Evolutionary conservation across 768 basidiomycete genomes (phyloP).

Genomic region (Galerina marginata): DNA sequence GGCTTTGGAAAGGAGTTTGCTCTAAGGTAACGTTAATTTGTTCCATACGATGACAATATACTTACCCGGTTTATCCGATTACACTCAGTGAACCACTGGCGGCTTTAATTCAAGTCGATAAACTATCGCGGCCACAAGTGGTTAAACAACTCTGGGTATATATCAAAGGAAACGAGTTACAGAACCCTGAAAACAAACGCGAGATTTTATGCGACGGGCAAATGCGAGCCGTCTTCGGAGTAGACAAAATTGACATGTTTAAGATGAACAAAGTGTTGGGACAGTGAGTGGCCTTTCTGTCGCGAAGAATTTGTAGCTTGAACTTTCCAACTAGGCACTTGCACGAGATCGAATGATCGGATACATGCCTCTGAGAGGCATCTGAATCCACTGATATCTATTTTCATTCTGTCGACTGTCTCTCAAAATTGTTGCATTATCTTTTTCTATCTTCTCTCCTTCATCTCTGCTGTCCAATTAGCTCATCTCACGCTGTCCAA

Average conservation of each 20-base stretch:
- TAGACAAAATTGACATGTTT: constrained; percentile 91
- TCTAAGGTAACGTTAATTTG: constrained; percentile 58
- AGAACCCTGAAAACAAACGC: constrained; percentile 83
- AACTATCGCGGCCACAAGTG: constrained; percentile 84
- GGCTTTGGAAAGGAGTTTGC: constrained; percentile 81
- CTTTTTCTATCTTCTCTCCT: constrained; percentile 5
- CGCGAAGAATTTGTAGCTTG: neutral
- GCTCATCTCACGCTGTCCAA: constrained; percentile 18
- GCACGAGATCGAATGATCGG: constrained; percentile 30
- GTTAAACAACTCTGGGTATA: constrained; percentile 92
- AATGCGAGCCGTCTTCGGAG: constrained; percentile 76
- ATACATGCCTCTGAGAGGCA: neutral
- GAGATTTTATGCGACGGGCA: constrained; percentile 85
- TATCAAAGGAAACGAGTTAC: constrained; percentile 80
- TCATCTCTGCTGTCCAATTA: constrained; percentile 15
- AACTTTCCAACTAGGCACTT: constrained; percentile 25
- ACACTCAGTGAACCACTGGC: constrained; percentile 71
- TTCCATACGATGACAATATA: constrained; percentile 14
- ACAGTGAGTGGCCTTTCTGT: constrained; percentile 52
- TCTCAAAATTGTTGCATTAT: constrained; percentile 9
- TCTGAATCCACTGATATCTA: neutral
- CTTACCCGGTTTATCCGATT: constrained; percentile 3
- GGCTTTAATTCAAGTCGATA: constrained; percentile 66
- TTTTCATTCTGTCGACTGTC: constrained; percentile 11
- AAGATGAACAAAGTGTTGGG: constrained; percentile 92